Percentiles rank a stretch among this genome's conserved stretches.
phyloP scores from a whole-genome alignment of 345 rosid genomes.

The Eutrema yunnanense region DNA sequence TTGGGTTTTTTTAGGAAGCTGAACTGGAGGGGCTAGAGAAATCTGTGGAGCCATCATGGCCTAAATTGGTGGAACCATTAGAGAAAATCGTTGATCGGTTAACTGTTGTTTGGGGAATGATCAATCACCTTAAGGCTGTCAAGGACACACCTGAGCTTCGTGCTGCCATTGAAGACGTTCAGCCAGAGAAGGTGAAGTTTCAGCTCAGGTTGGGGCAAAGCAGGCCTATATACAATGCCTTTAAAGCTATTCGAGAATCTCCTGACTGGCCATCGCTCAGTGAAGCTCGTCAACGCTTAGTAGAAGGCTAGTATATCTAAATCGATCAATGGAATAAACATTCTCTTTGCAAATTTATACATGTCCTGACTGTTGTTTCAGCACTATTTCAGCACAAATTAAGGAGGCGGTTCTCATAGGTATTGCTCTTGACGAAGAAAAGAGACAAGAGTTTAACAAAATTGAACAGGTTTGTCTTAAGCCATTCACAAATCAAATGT shows the following conservation, averaged over 20 bases:
- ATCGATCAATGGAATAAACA: not conserved
- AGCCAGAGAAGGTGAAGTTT: constrained; percentile 81
- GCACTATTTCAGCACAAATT: constrained; percentile 44
- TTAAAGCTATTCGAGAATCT: constrained; percentile 63
- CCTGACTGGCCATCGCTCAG: constrained; percentile 53
- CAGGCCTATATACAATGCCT: constrained; percentile 69
- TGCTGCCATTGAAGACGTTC: constrained; percentile 83
- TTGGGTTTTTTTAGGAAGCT: constrained; percentile 36
- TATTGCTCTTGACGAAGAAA: constrained; percentile 76
- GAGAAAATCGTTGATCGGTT: constrained; percentile 67
- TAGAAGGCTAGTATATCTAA: constrained; percentile 46
- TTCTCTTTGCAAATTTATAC: not conserved
- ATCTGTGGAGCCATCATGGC: constrained; percentile 75
- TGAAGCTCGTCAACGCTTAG: constrained; percentile 68
- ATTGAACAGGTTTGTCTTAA: constrained; percentile 55
- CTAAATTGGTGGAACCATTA: constrained; percentile 75
- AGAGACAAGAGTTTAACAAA: constrained; percentile 79
- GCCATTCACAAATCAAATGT: not conserved
- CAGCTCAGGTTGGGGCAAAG: constrained; percentile 74
- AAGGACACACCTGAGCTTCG: constrained; percentile 76
- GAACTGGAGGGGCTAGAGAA: constrained; percentile 71
- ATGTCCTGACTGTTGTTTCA: constrained; percentile 7
- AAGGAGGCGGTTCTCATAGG: constrained; percentile 88
- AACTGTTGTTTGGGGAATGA: constrained; percentile 48
- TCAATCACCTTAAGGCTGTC: constrained; percentile 70